A percentile compares a stretch with the other conserved stretches of the same genome.
Evolutionary conservation across 208 protist species (phyloP).

Genomic region (Acanthamoeba lenticulata): DNA sequence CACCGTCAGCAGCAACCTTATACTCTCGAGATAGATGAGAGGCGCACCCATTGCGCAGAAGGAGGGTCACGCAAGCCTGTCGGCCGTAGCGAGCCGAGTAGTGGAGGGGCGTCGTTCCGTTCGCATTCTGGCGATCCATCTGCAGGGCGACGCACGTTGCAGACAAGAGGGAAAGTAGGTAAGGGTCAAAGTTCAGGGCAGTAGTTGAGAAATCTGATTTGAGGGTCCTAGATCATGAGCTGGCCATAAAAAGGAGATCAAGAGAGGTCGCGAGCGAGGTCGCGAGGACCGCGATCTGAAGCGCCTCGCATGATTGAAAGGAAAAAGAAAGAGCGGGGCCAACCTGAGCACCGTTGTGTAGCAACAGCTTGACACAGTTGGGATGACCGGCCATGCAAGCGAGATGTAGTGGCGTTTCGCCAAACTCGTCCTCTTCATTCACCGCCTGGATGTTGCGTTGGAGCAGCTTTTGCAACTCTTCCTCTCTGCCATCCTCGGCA

Average conservation of each 20-base stretch:
- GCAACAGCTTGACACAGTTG: constrained; percentile 1
- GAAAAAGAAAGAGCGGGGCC: background rate
- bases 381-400: constrained; percentile 46
- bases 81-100: constrained; percentile 12
- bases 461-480: constrained; percentile 30
- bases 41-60: background rate
- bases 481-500: constrained; percentile 32
- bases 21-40: background rate
- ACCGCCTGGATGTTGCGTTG: background rate
- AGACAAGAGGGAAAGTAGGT: background rate
- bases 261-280: too few relatives aligned
- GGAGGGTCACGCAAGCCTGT: constrained; percentile 19
- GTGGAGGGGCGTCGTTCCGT: constrained; percentile 50
- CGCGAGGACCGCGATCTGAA: too few relatives aligned
- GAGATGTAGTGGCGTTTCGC: constrained; percentile 46
- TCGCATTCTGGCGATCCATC: constrained; percentile 11
- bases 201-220: too few relatives aligned
- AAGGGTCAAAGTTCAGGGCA: too few relatives aligned
- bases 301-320: too few relatives aligned
- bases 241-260: too few relatives aligned
- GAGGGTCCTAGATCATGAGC: too few relatives aligned
- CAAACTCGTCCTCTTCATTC: constrained; percentile 50
- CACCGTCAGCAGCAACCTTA: background rate
- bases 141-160: background rate
- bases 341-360: background rate